Base-by-base conservation (phyloP, 495 filamentous ascomycete genomes). In the Penicillium cosmopolitanum region DNA sequence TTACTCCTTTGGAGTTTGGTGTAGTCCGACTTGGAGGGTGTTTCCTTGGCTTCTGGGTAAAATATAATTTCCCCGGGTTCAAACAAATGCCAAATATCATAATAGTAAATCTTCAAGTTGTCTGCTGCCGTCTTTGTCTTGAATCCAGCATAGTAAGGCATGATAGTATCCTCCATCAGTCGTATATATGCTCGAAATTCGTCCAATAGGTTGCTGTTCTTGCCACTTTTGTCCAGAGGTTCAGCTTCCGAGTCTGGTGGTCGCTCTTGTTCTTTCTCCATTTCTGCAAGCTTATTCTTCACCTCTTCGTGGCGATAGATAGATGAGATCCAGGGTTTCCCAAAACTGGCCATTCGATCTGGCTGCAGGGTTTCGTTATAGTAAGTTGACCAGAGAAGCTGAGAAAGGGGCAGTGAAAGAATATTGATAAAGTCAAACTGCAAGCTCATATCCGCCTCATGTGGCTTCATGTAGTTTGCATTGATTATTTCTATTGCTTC, bases 31-130 rank as follows among this genome's bases (percentile, higher is more conserved):
- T 16, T 19, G 7, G 42, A 44, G 18, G 42, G 42, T 2, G 13
- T 8, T 1, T 8, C 16, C 16, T 44, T 44, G 12, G 42, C 42
- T 9, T 44, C 42, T 16, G 42, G n/a, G 16, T 44, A 44, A 13
- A 21, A 44, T 5, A 44, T 44, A n/a, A 44, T 16, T 10, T 16
- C 16, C n/a, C 42, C 42, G 8, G 42, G 15, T 4, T 12, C 8
- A 44, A 44, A 44, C 42, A 44, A 44, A 44, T 44, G 42, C 42
- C 42, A 44, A 4, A 44, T 3, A 19, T 44, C 42, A 18, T 19
- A 6, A 13, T n/a, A 44, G 16, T 44, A 44, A 44, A 44, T 4
- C n/a, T 44, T 44, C 42, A 44, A 44, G 16, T 44, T 44, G n/a
- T 44, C 42, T n/a, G 42, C 42, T 9, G 42, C 42, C 5, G 42